These are phyloP conservation scores for Aegilops tauschii DNA, from an alignment of 176 grass and related monocot species.

Conservation along the genomic window DNA sequence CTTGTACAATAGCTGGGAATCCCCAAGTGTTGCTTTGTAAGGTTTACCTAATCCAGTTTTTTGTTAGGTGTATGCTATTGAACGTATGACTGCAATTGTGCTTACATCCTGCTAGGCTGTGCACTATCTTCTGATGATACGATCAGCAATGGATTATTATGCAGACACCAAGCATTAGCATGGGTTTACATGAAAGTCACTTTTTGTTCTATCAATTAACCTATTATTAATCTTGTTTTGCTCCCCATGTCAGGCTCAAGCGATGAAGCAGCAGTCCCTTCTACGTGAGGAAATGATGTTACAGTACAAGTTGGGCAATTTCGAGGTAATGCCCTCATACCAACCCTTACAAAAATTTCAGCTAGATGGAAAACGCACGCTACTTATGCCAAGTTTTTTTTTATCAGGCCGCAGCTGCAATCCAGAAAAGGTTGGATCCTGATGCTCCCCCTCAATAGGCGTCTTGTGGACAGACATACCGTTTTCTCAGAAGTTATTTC, in stretches of 20 bases:
- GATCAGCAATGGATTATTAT: neutral
- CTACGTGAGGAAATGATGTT: conserved; percentile 98
- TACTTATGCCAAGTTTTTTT: neutral
- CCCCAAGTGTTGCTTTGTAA: neutral
- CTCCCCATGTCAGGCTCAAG: conserved; percentile 74
- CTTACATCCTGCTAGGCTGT: neutral
- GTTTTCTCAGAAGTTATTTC: neutral
- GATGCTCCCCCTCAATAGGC: conserved; percentile 70
- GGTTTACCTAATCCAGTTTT: neutral
- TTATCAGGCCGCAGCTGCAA: conserved; percentile 85
- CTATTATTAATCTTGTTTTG: neutral
- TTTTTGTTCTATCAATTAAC: neutral
- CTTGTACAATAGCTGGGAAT: neutral
- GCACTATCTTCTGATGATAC: neutral
- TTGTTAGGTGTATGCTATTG: conserved; percentile 14
- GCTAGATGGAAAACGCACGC: neutral
- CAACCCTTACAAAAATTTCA: neutral
- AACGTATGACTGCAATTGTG: neutral
- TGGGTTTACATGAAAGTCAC: neutral
- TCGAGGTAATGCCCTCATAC: conserved; percentile 49
- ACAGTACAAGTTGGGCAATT: conserved; percentile 88
- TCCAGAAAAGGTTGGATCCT: conserved; percentile 92
- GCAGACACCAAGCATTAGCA: neutral
- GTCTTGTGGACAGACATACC: neutral
- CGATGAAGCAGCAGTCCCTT: conserved; percentile 93